Conservation (phyloP, 2,329 filamentous ascomycete genomes). For the Pseudogymnoascus sp. region DNA sequence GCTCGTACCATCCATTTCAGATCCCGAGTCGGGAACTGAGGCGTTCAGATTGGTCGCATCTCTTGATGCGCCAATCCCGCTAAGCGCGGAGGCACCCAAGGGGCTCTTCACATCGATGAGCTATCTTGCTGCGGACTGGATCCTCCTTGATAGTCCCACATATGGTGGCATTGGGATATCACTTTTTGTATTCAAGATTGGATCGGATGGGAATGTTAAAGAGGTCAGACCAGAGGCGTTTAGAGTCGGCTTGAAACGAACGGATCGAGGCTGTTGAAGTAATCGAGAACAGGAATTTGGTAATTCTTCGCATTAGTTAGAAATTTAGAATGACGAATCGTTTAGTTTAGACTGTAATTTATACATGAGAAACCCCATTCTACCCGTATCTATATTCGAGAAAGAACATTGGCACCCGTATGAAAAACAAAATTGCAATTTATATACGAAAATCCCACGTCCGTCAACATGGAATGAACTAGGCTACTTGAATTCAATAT, state of each 20-base stretch:
- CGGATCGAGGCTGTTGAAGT: not conserved
- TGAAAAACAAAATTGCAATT: no score
- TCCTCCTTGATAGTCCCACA: not conserved
- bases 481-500: no score
- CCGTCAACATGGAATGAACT: no score
- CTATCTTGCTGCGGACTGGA: not conserved
- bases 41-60: not conserved
- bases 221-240: not conserved
- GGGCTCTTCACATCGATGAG: not conserved
- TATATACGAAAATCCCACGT: no score
- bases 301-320: not conserved
- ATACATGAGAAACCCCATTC: not conserved
- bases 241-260: not conserved
- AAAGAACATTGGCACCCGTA: not conserved
- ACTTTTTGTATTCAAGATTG: not conserved
- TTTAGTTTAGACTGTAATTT: not conserved
- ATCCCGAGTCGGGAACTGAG: not conserved
- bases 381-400: not conserved
- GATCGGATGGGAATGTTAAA: not conserved
- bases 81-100: not conserved
- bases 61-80: not conserved
- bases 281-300: not conserved
- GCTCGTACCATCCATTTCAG: not conserved
- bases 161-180: conserved; percentile 2
- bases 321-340: not conserved